Percentiles rank a stretch among this genome's conserved stretches.
Evolutionary conservation across 1,139 yeast species (phyloP).

Genomic region (Hyphopichia fennica): DNA sequence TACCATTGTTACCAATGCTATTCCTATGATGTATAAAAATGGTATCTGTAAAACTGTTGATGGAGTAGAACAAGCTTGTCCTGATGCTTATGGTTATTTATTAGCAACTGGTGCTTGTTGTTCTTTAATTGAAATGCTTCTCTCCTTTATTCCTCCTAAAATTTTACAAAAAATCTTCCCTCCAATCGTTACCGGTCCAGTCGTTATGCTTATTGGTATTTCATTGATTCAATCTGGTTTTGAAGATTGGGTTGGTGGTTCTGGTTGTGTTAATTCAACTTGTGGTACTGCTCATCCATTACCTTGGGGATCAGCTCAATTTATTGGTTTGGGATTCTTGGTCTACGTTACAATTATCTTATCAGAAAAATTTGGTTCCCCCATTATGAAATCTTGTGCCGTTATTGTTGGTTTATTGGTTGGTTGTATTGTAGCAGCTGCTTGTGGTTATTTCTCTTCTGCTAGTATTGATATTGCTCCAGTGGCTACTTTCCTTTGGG

Average conservation of each 20-base stretch:
- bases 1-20: conserved; percentile 69
- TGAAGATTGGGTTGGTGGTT: conserved; percentile 85
- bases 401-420: conserved; percentile 79
- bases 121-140: conserved; percentile 66
- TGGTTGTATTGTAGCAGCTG: conserved; percentile 92
- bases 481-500: conserved; percentile 85
- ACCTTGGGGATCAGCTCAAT: conserved; percentile 84
- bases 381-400: conserved; percentile 91
- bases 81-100: conserved; percentile 86
- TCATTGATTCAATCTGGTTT: conserved; percentile 69
- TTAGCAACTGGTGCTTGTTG: conserved; percentile 79
- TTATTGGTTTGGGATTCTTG: conserved; percentile 81
- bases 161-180: conserved; percentile 75
- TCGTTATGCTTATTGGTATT: conserved; percentile 78
- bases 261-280: conserved; percentile 56
- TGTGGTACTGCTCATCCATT: conserved; percentile 41
- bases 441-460: conserved; percentile 72
- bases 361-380: conserved; percentile 88
- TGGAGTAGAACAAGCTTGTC: conserved; percentile 75
- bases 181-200: conserved; percentile 90
- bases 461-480: conserved; percentile 64
- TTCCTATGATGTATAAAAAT: conserved; percentile 74
- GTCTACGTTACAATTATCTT: conserved; percentile 73
- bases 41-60: conserved; percentile 70
- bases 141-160: conserved; percentile 76